These are phyloP conservation scores for Coemansia sp. DNA, from an alignment of 192 early-diverging fungal species.

Conservation along the genomic window DNA sequence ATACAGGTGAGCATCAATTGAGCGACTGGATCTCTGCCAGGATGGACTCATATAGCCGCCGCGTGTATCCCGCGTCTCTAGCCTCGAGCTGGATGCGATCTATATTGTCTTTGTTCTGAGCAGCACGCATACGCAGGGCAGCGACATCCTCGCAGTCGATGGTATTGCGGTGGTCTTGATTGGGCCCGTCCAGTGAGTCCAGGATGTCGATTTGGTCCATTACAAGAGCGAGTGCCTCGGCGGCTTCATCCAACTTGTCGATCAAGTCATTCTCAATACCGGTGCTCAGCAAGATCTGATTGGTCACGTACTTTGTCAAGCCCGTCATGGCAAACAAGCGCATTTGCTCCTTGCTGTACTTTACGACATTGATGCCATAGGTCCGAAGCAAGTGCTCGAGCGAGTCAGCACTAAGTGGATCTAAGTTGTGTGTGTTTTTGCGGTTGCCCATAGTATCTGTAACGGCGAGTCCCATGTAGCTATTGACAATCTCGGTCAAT, in stretches of 20 bases:
- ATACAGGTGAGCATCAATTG: slow-evolving; percentile 14
- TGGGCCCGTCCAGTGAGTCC: slow-evolving; percentile 7
- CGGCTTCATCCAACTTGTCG: slow-evolving; percentile 33
- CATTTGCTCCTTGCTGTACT: slow-evolving; percentile 57
- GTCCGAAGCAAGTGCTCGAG: slow-evolving; percentile 14
- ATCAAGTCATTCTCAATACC: slow-evolving; percentile 54
- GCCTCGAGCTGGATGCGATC: slow-evolving; percentile 24
- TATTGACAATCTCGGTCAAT: slow-evolving; percentile 31
- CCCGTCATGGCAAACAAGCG: slow-evolving; percentile 38
- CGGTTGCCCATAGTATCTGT: not conserved
- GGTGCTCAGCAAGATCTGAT: slow-evolving; percentile 53
- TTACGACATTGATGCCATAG: slow-evolving; percentile 36
- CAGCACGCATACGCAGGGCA: slow-evolving; percentile 3
- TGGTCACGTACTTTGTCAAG: slow-evolving; percentile 46
- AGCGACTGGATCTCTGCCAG: slow-evolving; percentile 34
- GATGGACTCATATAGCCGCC: slow-evolving; percentile 47
- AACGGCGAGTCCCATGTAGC: slow-evolving; percentile 22
- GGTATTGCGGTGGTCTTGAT: not conserved
- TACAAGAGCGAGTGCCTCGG: slow-evolving; percentile 14
- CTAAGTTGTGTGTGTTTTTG: slow-evolving; percentile 10
- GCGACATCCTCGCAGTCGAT: not conserved
- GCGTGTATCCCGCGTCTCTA: slow-evolving; percentile 28
- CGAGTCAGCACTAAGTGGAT: slow-evolving; percentile 13
- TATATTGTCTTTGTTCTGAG: slow-evolving; percentile 5
- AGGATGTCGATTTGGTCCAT: slow-evolving; percentile 30